These are phyloP conservation scores for Theobroma cacao DNA, from an alignment of 345 rosid species.

Conservation along the genomic window DNA sequence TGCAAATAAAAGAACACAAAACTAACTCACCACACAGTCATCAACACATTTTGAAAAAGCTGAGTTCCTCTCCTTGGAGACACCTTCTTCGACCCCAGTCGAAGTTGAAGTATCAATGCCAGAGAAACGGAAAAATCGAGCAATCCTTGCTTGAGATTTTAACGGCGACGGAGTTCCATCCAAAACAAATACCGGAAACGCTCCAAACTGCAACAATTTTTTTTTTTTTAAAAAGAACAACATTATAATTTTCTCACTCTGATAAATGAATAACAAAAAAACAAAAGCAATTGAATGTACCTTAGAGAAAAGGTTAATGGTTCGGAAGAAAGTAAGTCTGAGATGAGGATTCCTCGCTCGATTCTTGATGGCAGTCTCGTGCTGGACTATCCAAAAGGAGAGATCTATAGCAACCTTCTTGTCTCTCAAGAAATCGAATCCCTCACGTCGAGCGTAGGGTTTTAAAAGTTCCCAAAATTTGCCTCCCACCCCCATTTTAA, in stretches of 20 bases:
- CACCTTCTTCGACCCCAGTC: slow-evolving; percentile 43
- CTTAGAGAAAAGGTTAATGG: slow-evolving; percentile 84
- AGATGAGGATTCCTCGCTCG: slow-evolving; percentile 56
- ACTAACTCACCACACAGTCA: slow-evolving; percentile 71
- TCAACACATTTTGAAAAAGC: slow-evolving; percentile 53
- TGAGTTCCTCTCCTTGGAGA: slow-evolving; percentile 66
- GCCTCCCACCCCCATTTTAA: slow-evolving; percentile 78
- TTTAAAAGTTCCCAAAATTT: slow-evolving; percentile 86
- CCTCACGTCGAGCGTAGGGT: slow-evolving; percentile 58
- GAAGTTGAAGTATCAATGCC: slow-evolving; percentile 46
- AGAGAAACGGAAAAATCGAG: slow-evolving; percentile 54
- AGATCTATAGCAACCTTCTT: slow-evolving; percentile 88
- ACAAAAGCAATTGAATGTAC: slow-evolving; percentile 21
- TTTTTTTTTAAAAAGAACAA: not conserved
- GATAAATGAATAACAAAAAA: not conserved
- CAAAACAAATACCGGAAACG: slow-evolving; percentile 75
- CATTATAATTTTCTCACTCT: not conserved
- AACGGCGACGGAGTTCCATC: slow-evolving; percentile 89
- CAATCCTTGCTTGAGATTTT: slow-evolving; percentile 70
- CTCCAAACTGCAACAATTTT: slow-evolving; percentile 66
- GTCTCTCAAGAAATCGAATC: slow-evolving; percentile 59
- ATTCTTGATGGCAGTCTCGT: slow-evolving; percentile 67
- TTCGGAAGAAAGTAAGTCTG: slow-evolving; percentile 84
- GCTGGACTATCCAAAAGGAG: slow-evolving; percentile 85
- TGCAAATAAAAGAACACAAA: not conserved